Percentiles rank a stretch among this genome's conserved stretches.
Evolutionary conservation across 2,329 filamentous ascomycete genomes (phyloP).

Genomic region (Mollisiaceae sp.): DNA sequence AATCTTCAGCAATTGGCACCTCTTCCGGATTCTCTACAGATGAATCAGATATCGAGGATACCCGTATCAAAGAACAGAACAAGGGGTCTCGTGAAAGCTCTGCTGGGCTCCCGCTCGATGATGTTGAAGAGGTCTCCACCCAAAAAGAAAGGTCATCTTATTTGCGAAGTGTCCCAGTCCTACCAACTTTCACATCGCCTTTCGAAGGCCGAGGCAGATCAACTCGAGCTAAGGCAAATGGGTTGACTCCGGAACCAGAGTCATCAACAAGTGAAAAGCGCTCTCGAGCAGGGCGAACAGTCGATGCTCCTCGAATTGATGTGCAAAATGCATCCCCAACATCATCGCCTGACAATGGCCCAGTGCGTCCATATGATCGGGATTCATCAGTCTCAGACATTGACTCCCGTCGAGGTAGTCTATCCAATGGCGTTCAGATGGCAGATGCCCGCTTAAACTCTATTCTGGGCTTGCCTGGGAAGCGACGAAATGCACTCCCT

Average conservation of each 20-base stretch:
- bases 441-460: conserved; percentile 43
- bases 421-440: conserved; percentile 31
- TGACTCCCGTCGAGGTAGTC: conserved; percentile 33
- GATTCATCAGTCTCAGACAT: conserved; percentile 40
- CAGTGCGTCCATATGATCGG: conserved; percentile 18
- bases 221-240: conserved; percentile 34
- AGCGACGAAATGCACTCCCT: conserved; percentile 45
- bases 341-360: conserved; percentile 34
- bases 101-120: conserved; percentile 20
- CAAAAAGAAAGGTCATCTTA: conserved; percentile 33
- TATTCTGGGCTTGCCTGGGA: conserved; percentile 42
- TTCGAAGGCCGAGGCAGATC: conserved; percentile 46
- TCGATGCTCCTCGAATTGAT: conserved; percentile 54
- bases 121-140: conserved; percentile 25
- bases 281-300: conserved; percentile 45
- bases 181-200: conserved; percentile 58
- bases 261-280: background rate
- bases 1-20: conserved; percentile 49
- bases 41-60: conserved; percentile 52
- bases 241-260: conserved; percentile 43
- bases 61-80: conserved; percentile 45
- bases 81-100: conserved; percentile 49
- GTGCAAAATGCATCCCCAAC: conserved; percentile 45
- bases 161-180: conserved; percentile 45
- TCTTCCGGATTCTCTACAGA: conserved; percentile 52